Conservation (phyloP, 2,329 filamentous ascomycete species). For the Colletotrichum sidae region DNA sequence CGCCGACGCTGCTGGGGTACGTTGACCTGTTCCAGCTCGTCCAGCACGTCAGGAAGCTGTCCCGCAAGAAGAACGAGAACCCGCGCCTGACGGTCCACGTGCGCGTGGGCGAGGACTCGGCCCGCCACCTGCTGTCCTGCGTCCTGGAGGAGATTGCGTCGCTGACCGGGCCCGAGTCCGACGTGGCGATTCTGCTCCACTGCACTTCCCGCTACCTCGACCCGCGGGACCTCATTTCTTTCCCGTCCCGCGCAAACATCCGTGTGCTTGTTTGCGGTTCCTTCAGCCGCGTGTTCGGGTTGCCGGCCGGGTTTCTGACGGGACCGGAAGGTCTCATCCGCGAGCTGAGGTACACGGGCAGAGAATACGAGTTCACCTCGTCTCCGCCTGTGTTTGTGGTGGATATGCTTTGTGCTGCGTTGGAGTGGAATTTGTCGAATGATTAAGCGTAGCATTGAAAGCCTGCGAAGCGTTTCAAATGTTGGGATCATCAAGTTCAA, state of each 20-base stretch:
- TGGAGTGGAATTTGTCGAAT: constrained; percentile 15
- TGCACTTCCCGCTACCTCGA: constrained; percentile 20
- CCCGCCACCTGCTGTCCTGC: constrained; percentile 7
- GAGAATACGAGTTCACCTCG: constrained; percentile 32
- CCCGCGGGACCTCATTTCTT: constrained; percentile 6
- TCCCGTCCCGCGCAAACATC: background rate
- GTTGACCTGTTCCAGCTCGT: constrained; percentile 20
- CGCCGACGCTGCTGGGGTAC: constrained; percentile 5
- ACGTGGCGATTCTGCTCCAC: constrained; percentile 32
- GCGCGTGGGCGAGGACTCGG: constrained; percentile 14
- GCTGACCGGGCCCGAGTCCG: constrained; percentile 9
- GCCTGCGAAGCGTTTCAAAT: no score
- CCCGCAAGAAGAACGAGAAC: background rate
- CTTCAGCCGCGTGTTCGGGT: constrained; percentile 20
- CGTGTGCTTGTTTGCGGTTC: constrained; percentile 29
- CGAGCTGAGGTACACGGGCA: constrained; percentile 35
- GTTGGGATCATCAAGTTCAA: no score
- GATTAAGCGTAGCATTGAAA: background rate
- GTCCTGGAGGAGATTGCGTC: constrained; percentile 16
- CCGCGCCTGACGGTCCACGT: constrained; percentile 8
- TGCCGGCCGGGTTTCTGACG: constrained; percentile 27
- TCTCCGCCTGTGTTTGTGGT: constrained; percentile 31
- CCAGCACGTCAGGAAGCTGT: constrained; percentile 15
- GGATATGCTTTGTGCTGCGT: constrained; percentile 27
- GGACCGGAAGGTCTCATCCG: constrained; percentile 25